Conservation (phyloP, 306 rosid genomes). For the Vicia faba region DNA sequence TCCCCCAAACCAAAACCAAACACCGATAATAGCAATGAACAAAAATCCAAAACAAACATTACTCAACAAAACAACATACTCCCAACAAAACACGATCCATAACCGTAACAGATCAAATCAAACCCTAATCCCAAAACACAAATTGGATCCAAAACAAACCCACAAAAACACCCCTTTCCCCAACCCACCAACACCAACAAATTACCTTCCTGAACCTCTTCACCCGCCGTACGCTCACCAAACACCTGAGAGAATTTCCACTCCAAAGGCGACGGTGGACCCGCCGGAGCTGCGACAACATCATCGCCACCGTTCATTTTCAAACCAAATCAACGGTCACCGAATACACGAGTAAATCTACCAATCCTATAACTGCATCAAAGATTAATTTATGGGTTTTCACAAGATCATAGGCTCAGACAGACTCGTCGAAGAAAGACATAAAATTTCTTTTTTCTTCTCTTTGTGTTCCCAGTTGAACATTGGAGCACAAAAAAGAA, state of each 20-base stretch:
- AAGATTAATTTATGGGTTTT: constrained; percentile 75
- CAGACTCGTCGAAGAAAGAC: constrained; percentile 52
- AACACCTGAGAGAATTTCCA: constrained; percentile 99
- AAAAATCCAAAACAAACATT: constrained; percentile 45
- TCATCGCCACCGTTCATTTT: constrained; percentile 93
- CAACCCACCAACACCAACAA: constrained; percentile 13
- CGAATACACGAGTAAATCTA: constrained; percentile 42
- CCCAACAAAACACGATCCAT: constrained; percentile 50
- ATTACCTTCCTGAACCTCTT: constrained; percentile 99
- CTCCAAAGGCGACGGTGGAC: constrained; percentile 70
- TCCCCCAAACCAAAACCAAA: constrained; percentile 41
- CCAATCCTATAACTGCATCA: constrained; percentile 69
- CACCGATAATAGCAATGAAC: constrained; percentile 40
- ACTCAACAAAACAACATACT: constrained; percentile 34
- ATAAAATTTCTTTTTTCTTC: constrained; percentile 19
- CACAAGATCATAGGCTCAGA: constrained; percentile 62
- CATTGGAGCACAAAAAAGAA: constrained; percentile 62
- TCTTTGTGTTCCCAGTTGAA: constrained; percentile 68
- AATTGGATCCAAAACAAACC: constrained; percentile 69
- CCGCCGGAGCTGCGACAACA: constrained; percentile 83
- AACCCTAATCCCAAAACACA: constrained; percentile 64
- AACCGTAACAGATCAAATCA: constrained; percentile 58
- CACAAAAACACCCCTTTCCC: constrained; percentile 9
- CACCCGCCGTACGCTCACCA: constrained; percentile 98
- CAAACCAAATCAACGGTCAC: constrained; percentile 51